Evolutionary conservation across 495 filamentous ascomycete species (phyloP), one percentile per base, ranked within the genome.

Genomic region (Talaromyces thailandensis): DNA sequence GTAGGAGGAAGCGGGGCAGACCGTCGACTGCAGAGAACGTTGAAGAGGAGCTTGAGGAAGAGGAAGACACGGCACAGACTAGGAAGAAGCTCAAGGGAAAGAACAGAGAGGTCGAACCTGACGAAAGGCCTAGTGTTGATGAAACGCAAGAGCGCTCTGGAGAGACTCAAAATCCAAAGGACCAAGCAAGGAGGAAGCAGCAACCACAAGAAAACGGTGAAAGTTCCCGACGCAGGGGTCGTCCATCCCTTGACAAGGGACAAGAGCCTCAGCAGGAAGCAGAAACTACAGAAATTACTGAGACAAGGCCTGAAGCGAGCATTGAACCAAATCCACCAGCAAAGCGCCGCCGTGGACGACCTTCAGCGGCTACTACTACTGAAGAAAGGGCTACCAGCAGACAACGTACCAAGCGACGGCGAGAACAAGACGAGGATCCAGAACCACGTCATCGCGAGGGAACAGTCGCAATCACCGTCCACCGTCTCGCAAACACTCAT

Each of bases 381-480:
- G 23, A 45, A 1, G 2, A 8, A 23, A 16, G 8, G 21, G 37
- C 40, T 16, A 51, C 51, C 51, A 50, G 31, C 31, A 16, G 32
- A 31, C 21, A 60, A 59, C 56, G 32, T 29, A 32, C 3, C 28
- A 8, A 24, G 2, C 28, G 21, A 23, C 31, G 35, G 23, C n/a
- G 12, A 23, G 18, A 37, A 18, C 16, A 37, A 37, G 56, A 43
- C 14, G 40, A 62, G 65, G 64, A 55, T 74, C 68, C 58, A 59
- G 70, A 26, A 70, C 70, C 62, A 72, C 67, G 57, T 68, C 71
- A 62, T 43, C 75, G 75, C 25, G 77, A 75, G 7, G 75, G 77
- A 61, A 79, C 74, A 1, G 73, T 80, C 0, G 73, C 76, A 18
- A 73, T 80, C 21, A 80, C 76, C 9, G 73, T 80, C 18, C 75